A percentile compares a stretch with the other conserved stretches of the same genome.
These are phyloP conservation scores for Podospora australis DNA, from an alignment of 495 filamentous ascomycete genomes.

Conservation along the genomic window DNA sequence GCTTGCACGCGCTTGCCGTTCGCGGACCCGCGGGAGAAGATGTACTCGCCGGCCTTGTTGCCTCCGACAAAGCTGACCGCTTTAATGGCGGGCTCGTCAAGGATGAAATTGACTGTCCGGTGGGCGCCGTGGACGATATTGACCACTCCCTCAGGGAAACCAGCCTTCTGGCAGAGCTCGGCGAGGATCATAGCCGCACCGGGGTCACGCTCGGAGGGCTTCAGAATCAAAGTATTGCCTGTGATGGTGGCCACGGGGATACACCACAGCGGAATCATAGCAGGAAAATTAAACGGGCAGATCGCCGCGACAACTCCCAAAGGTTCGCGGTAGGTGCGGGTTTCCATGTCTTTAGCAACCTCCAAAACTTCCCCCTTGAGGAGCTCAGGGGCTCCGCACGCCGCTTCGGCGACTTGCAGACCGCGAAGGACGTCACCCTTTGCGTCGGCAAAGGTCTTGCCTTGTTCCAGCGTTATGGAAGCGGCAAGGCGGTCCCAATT, in stretches of 20 bases:
- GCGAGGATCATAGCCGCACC: constrained; percentile 97
- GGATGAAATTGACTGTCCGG: constrained; percentile 91
- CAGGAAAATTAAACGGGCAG: constrained; percentile 98
- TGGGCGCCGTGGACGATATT: constrained; percentile 92
- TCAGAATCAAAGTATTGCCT: constrained; percentile 90
- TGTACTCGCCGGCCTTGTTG: constrained; percentile 97
- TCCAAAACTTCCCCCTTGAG: constrained; percentile 92
- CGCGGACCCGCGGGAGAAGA: constrained; percentile 84
- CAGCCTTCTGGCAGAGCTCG: constrained; percentile 83
- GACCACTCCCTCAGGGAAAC: constrained; percentile 88
- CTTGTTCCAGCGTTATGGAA: constrained; percentile 95
- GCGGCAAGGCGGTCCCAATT: constrained; percentile 95
- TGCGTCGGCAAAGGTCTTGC: constrained; percentile 96
- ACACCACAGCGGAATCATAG: constrained; percentile 98
- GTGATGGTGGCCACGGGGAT: constrained; percentile 92
- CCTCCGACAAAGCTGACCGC: constrained; percentile 96
- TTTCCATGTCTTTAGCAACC: constrained; percentile 99
- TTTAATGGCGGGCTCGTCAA: constrained; percentile 94
- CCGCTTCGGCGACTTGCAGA: constrained; percentile 93
- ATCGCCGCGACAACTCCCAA: constrained; percentile 94
- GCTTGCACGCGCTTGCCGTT: constrained; percentile 93
- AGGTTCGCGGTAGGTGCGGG: constrained; percentile 84
- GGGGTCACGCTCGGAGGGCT: constrained; percentile 97
- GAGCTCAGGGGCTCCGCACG: constrained; percentile 89
- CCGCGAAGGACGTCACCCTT: constrained; percentile 92